phyloP scores from a whole-genome alignment of 257 asterid genomes.

The Misopates orontium region DNA sequence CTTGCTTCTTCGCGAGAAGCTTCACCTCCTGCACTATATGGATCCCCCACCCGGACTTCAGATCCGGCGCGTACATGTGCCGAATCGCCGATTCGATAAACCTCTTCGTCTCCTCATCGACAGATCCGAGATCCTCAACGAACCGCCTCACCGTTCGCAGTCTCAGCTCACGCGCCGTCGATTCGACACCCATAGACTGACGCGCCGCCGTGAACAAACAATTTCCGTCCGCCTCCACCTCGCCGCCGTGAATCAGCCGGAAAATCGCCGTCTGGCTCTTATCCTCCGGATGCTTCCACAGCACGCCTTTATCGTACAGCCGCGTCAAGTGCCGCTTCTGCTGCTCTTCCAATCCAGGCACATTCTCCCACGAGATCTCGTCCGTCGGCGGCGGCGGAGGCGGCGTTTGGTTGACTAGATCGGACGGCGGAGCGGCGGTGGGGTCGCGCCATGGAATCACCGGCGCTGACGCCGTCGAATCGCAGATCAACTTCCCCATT shows the following conservation, averaged over 20 bases:
- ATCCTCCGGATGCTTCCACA: slow-evolving; percentile 85
- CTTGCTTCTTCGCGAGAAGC: slow-evolving; percentile 66
- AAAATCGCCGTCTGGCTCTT: slow-evolving; percentile 49
- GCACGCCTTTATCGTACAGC: slow-evolving; percentile 67
- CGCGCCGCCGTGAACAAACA: slow-evolving; percentile 84
- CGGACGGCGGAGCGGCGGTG: slow-evolving; percentile 58
- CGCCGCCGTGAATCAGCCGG: slow-evolving; percentile 82
- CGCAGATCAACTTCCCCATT: slow-evolving; percentile 92
- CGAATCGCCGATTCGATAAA: slow-evolving; percentile 63
- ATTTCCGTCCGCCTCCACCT: slow-evolving; percentile 87
- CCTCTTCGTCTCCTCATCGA: slow-evolving; percentile 47
- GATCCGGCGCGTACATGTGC: slow-evolving; percentile 92
- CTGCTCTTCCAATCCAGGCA: slow-evolving; percentile 77
- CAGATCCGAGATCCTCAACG: slow-evolving; percentile 71
- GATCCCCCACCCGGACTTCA: slow-evolving; percentile 88
- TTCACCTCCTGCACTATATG: slow-evolving; percentile 95
- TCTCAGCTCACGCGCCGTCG: slow-evolving; percentile 71
- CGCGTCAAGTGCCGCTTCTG: slow-evolving; percentile 64
- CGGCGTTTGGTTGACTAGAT: slow-evolving; percentile 49
- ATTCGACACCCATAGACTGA: slow-evolving; percentile 51
- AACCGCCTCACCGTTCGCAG: slow-evolving; percentile 68
- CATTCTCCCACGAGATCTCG: slow-evolving; percentile 63
- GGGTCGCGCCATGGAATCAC: slow-evolving; percentile 89
- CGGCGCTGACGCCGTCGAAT: slow-evolving; percentile 84
- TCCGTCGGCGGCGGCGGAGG: slow-evolving; percentile 25